Percentiles rank a stretch among this genome's conserved stretches.
These are phyloP conservation scores for Mucor sp. DNA, from an alignment of 371 early-diverging fungal species.

Conservation along the genomic window DNA sequence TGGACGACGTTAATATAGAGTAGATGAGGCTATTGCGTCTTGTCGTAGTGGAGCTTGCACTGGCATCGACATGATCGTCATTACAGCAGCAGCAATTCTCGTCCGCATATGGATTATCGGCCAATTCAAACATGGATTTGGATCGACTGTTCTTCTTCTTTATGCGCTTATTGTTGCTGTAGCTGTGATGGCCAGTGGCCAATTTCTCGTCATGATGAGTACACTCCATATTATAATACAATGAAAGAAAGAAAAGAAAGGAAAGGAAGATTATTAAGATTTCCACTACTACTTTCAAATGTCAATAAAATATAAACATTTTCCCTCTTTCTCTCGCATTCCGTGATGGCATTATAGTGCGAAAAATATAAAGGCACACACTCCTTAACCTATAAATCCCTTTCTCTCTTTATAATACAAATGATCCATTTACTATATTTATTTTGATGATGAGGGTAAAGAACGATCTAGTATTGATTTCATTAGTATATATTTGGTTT, in stretches of 20 bases:
- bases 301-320: neutral
- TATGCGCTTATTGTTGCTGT: neutral
- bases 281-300: neutral
- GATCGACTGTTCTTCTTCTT: constrained; percentile 29
- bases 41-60: neutral
- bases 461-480: constrained; percentile 6
- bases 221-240: neutral
- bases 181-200: neutral
- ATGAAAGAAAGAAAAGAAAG: neutral
- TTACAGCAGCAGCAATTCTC: constrained; percentile 11
- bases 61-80: neutral
- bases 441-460: constrained; percentile 3
- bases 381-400: constrained; percentile 4
- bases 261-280: constrained; percentile 1
- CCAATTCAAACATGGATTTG: constrained; percentile 34
- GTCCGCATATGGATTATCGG: constrained; percentile 16
- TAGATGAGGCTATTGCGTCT: constrained; percentile 7
- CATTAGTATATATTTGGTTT: neutral
- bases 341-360: neutral
- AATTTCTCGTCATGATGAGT: neutral
- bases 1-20: constrained; percentile 5
- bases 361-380: neutral
- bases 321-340: neutral
- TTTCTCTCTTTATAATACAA: neutral
- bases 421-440: constrained; percentile 9